Percentiles rank a stretch among this genome's conserved stretches.
phyloP scores from a whole-genome alignment of 2,329 filamentous ascomycete genomes.

The Cylindrodendrum hubeiense region DNA sequence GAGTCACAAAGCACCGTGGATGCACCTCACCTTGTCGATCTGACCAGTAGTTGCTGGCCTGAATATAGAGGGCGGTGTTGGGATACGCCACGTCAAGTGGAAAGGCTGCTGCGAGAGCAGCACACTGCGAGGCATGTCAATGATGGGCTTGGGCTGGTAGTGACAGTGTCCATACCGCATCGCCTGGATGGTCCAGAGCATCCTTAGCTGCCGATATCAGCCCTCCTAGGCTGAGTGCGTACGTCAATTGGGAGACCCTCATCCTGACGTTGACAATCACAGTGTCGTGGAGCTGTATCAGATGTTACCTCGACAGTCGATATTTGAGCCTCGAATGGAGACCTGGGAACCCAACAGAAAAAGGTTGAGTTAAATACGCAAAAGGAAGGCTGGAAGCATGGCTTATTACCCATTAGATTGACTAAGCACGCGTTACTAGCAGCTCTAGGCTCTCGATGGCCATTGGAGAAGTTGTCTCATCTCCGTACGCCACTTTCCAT shows the following conservation, averaged over 20 bases:
- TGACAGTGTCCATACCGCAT: neutral
- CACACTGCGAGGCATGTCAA: neutral
- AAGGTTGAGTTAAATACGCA: neutral
- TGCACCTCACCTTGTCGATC: conserved; percentile 21
- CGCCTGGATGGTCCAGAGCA: neutral
- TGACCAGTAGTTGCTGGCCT: conserved; percentile 25
- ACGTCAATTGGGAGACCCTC: neutral
- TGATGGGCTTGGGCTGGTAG: neutral
- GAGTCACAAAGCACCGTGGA: conserved; percentile 17
- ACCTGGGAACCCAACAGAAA: neutral
- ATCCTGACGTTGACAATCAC: neutral
- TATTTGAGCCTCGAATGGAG: neutral
- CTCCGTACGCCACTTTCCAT: too few species aligned
- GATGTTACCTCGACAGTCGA: neutral
- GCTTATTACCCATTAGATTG: too few species aligned
- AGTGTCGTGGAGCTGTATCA: neutral
- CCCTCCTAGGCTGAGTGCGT: neutral
- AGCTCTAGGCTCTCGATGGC: too few species aligned
- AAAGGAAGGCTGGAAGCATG: neutral
- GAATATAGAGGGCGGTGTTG: conserved; percentile 5
- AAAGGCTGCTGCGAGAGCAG: neutral
- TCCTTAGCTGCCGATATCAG: neutral
- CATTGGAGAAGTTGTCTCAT: too few species aligned
- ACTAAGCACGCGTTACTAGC: too few species aligned
- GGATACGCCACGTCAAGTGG: neutral